A percentile compares a stretch with the other conserved stretches of the same genome.
These are phyloP conservation scores for Stephanodiscus minutulus DNA, from an alignment of 108 stramenopile species.

Conservation along the genomic window DNA sequence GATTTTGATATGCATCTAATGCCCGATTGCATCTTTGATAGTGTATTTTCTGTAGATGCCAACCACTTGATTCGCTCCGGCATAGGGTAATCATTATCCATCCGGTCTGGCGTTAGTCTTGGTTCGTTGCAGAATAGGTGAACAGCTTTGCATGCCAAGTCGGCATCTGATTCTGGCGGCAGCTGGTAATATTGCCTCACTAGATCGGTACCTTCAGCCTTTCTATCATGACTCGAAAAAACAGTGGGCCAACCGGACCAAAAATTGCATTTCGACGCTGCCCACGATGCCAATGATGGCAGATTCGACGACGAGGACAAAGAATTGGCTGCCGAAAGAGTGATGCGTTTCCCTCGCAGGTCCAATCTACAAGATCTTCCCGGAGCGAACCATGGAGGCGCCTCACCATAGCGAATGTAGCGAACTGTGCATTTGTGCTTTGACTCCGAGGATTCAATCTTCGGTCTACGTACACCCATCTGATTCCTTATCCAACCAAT, in stretches of 20 bases:
- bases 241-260: conserved; percentile 39
- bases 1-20: conserved; percentile 26
- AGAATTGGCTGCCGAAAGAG: not conserved
- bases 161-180: conserved; percentile 4
- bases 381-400: conserved; percentile 83
- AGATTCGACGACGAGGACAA: conserved; percentile 1
- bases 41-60: conserved; percentile 12
- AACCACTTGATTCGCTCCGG: not conserved
- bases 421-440: conserved; percentile 39
- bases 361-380: conserved; percentile 75
- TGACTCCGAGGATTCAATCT: not conserved
- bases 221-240: not conserved
- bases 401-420: conserved; percentile 86
- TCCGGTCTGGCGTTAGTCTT: conserved; percentile 2
- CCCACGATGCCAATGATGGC: conserved; percentile 25
- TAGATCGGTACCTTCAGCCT: not conserved
- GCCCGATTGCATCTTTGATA: conserved; percentile 2
- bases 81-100: conserved; percentile 1
- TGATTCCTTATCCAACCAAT: conserved; percentile 2
- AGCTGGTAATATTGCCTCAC: conserved; percentile 14
- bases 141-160: conserved; percentile 20
- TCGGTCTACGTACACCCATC: not conserved
- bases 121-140: conserved; percentile 18
- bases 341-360: conserved; percentile 51
- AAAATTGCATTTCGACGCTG: conserved; percentile 28